phyloP scores from a whole-genome alignment of 2,329 filamentous ascomycete species.

The Mycogone perniciosa region DNA sequence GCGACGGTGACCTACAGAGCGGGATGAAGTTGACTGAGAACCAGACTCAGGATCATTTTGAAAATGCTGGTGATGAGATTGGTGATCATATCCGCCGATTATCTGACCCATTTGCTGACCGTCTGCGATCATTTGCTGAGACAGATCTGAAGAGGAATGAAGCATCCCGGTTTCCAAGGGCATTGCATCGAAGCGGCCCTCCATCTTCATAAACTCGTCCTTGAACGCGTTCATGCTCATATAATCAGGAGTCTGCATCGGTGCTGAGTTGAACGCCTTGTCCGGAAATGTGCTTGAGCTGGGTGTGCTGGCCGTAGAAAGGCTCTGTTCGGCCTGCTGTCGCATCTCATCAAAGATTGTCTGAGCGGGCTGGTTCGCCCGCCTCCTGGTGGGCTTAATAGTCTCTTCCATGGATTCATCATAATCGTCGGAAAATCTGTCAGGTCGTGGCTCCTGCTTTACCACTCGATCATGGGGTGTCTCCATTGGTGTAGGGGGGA shows the following conservation, averaged over 20 bases:
- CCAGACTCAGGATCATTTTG: slow-evolving; percentile 14
- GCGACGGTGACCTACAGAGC: slow-evolving; percentile 40
- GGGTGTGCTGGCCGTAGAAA: slow-evolving; percentile 49
- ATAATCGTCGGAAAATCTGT: slow-evolving; percentile 53
- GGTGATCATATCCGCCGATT: slow-evolving; percentile 36
- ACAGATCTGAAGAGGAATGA: slow-evolving; percentile 40
- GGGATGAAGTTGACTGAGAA: slow-evolving; percentile 16
- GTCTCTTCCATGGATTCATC: slow-evolving; percentile 63
- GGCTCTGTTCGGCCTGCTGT: slow-evolving; percentile 46
- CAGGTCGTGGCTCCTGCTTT: slow-evolving; percentile 37
- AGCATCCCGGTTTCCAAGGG: slow-evolving; percentile 25
- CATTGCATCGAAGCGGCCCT: slow-evolving; percentile 27
- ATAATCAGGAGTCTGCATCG: slow-evolving; percentile 51
- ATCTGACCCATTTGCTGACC: slow-evolving; percentile 35
- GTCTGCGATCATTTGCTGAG: slow-evolving; percentile 48
- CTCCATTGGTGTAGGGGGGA: slow-evolving; percentile 61
- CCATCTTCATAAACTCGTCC: slow-evolving; percentile 38
- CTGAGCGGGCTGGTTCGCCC: slow-evolving; percentile 38
- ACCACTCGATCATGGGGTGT: slow-evolving; percentile 48
- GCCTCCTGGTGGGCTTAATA: slow-evolving; percentile 48
- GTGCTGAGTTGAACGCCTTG: slow-evolving; percentile 40
- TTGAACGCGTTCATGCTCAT: slow-evolving; percentile 46
- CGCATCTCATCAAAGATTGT: slow-evolving; percentile 55
- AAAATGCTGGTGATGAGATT: slow-evolving; percentile 17
- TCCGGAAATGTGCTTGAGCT: slow-evolving; percentile 45